phyloP scores from a whole-genome alignment of 192 early-diverging fungal genomes.

The Entomortierella lignicola region DNA sequence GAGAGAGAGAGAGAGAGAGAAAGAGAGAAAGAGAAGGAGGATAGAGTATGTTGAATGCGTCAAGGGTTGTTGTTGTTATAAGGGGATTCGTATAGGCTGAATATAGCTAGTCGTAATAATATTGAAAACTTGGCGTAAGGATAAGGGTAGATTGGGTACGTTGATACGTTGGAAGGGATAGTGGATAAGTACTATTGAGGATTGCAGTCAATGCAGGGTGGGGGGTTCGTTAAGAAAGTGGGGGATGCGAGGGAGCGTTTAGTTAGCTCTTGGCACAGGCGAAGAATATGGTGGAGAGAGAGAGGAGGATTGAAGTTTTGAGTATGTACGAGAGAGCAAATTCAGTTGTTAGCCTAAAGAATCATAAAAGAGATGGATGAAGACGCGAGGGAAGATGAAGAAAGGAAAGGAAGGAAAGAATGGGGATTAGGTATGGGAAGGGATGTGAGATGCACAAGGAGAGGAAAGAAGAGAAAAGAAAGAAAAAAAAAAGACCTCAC shows the following conservation, averaged over 20 bases:
- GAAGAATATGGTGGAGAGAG: too few species aligned
- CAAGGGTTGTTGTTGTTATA: too few species aligned
- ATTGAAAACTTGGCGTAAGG: not conserved
- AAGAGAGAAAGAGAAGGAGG: too few species aligned
- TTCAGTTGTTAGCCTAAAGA: too few species aligned
- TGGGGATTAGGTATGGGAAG: not conserved
- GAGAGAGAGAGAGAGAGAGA: not conserved
- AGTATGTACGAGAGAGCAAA: too few species aligned
- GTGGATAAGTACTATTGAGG: slow-evolving; percentile 11
- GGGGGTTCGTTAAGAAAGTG: slow-evolving; percentile 12
- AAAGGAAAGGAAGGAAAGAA: not conserved
- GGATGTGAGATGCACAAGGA: not conserved
- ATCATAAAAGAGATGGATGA: not conserved
- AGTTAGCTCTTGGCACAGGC: not conserved
- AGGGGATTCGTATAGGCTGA: not conserved
- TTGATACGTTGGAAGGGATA: slow-evolving; percentile 15
- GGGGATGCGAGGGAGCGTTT: not conserved
- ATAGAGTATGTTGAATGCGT: too few species aligned
- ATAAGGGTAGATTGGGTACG: not conserved
- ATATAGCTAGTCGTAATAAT: not conserved
- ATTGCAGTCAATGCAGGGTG: slow-evolving; percentile 30
- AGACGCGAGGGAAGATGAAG: not conserved
- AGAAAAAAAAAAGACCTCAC: not conserved
- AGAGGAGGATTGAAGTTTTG: too few species aligned
- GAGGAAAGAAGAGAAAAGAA: not conserved